Percentiles rank a stretch among this genome's conserved stretches.
phyloP scores from a whole-genome alignment of 441 rosid species.

The Raphanus hybrid region DNA sequence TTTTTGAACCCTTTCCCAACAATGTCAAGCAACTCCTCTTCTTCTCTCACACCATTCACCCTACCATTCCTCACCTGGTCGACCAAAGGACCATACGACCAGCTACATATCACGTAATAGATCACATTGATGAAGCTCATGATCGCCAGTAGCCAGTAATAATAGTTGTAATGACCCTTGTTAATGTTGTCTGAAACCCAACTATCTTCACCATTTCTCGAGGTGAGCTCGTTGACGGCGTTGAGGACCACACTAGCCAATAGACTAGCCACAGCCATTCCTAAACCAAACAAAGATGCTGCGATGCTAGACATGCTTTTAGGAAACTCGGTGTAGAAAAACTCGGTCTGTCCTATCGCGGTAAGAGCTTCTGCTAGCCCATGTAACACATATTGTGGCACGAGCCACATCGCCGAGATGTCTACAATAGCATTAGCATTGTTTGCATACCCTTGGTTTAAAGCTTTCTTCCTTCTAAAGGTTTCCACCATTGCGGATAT shows the following conservation, averaged over 20 bases:
- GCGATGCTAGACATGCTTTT: slow-evolving; percentile 86
- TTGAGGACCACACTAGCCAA: slow-evolving; percentile 60
- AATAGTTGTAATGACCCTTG: slow-evolving; percentile 68
- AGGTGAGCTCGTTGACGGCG: slow-evolving; percentile 47
- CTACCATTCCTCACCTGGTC: slow-evolving; percentile 43
- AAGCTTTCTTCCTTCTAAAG: slow-evolving; percentile 59
- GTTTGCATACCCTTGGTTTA: slow-evolving; percentile 54
- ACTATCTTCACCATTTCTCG: slow-evolving; percentile 54
- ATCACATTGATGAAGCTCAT: slow-evolving; percentile 61
- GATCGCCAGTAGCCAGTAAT: slow-evolving; percentile 72
- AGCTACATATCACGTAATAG: slow-evolving; percentile 61
- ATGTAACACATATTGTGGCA: slow-evolving; percentile 64
- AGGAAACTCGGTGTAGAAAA: slow-evolving; percentile 80
- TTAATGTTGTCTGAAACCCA: slow-evolving; percentile 76
- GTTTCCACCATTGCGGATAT: slow-evolving; percentile 66
- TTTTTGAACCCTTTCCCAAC: slow-evolving; percentile 43
- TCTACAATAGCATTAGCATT: slow-evolving; percentile 50
- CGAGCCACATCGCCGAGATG: slow-evolving; percentile 84
- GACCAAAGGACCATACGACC: slow-evolving; percentile 71
- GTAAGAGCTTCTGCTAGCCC: slow-evolving; percentile 78
- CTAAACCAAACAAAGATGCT: slow-evolving; percentile 59
- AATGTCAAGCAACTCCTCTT: slow-evolving; percentile 43
- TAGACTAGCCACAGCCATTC: slow-evolving; percentile 76
- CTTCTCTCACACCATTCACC: slow-evolving; percentile 46
- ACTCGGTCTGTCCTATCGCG: slow-evolving; percentile 80